Evolutionary conservation across 441 rosid genomes (phyloP).

Genomic region (Aquilaria agallochum): DNA sequence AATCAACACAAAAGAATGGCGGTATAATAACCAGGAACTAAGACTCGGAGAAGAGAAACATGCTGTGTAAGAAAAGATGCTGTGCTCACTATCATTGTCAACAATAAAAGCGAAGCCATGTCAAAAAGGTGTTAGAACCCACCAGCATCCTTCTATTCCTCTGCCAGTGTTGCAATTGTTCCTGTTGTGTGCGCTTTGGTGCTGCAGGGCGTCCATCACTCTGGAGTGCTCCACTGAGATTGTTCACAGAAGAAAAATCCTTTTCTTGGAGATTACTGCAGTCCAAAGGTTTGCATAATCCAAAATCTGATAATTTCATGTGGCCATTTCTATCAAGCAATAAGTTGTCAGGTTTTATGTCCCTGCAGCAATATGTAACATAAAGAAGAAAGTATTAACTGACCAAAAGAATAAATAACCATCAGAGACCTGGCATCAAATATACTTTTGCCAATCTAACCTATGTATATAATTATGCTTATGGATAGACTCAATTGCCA

Average conservation of each 20-base stretch:
- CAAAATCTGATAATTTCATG: slow-evolving; percentile 96
- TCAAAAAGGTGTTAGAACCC: slow-evolving; percentile 24
- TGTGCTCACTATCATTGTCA: slow-evolving; percentile 2
- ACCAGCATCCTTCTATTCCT: slow-evolving; percentile 94
- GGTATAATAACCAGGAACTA: background rate
- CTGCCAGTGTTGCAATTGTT: slow-evolving; percentile 95
- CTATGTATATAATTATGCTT: slow-evolving; percentile 96
- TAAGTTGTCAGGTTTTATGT: slow-evolving; percentile 94
- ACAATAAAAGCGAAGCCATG: slow-evolving; percentile 2
- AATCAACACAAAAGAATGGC: slow-evolving; percentile 1
- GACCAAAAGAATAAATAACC: background rate
- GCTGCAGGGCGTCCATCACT: slow-evolving; percentile 91
- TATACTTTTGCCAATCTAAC: slow-evolving; percentile 28
- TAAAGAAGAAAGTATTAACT: slow-evolving; percentile 5
- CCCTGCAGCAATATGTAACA: slow-evolving; percentile 44
- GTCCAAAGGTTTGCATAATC: slow-evolving; percentile 90
- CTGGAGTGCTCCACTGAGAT: slow-evolving; percentile 87
- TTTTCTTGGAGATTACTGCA: slow-evolving; percentile 90
- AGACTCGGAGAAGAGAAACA: no score
- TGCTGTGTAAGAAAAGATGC: background rate
- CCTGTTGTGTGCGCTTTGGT: slow-evolving; percentile 84
- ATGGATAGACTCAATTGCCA: slow-evolving; percentile 94
- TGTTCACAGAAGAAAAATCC: slow-evolving; percentile 60
- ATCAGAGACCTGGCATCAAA: background rate
- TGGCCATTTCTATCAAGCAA: slow-evolving; percentile 88